Evolutionary conservation across 2,329 filamentous ascomycete species (phyloP), one percentile per base, ranked within the genome.

Genomic region (Scedosporium aurantiacum): DNA sequence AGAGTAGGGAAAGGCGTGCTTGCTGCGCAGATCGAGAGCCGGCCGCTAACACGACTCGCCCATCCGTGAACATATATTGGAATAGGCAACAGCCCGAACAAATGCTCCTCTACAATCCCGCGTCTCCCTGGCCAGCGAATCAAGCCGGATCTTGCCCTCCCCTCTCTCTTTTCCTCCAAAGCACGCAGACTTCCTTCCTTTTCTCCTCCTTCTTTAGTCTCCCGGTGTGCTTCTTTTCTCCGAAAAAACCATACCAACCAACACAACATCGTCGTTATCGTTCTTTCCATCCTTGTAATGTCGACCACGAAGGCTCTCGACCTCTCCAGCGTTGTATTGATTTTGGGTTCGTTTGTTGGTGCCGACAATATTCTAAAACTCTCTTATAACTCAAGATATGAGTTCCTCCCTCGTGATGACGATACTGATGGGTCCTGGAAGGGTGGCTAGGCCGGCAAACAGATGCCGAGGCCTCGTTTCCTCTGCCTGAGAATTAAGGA

Each of bases 401-500:
- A 45, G 14, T 45, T 45, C 41, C 12, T 18, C 18, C 14, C 41
- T 18, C 41, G 14, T 14, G 41, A 45, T 45, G 14, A 45, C 41
- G 41, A 18, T 45, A 45, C 41, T 6, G 18, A 45, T 27, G 25
- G 25, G 18, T 45, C 41, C 41, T 45, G 41, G 41, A 45, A 18
- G 18, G 41, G 41, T 7, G 41, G 41, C 41, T 6, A 45, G 41
- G 12, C 41, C 41, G 41, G 18, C 14, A 6, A 45, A 40, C 27
- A 56, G 28, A 56, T 47, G 18, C 25, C 59, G 7, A 52, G 59
- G 56, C 37, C 45, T 10, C 60, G 32, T 8, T 60, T 63, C 56
- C 56, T 63, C 18, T 60, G 55, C 47, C 62, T 63, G 45, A 57
- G 32, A 21, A 61, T 60, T 5, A 45, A 59, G 45, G 62, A 63